Percentiles rank a stretch among this genome's conserved stretches.
Conservation (phyloP, 2,329 filamentous ascomycete genomes). For the Penicillium sp. region DNA sequence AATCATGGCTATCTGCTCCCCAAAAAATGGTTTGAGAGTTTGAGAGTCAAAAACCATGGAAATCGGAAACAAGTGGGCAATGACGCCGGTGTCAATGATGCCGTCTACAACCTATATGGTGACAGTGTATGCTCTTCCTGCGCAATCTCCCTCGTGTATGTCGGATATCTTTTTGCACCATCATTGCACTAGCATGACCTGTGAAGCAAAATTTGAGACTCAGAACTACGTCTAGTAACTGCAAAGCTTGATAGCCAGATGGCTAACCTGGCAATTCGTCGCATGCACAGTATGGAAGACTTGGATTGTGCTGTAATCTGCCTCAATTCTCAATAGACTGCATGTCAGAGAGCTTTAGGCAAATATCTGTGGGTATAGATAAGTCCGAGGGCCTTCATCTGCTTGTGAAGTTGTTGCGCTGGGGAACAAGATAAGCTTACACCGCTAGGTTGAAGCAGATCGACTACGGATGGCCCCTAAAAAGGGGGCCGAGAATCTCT, state of each 20-base stretch:
- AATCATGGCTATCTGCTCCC: too few relatives aligned
- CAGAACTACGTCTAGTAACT: neutral
- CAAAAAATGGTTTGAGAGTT: neutral
- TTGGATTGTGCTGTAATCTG: neutral
- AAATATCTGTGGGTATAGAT: neutral
- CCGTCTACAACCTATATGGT: neutral
- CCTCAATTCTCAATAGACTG: neutral
- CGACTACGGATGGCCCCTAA: neutral
- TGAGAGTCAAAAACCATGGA: neutral
- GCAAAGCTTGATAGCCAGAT: neutral
- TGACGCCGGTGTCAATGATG: neutral
- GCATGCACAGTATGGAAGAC: neutral
- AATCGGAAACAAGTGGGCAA: neutral
- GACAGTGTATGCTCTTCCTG: neutral
- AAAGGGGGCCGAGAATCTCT: neutral
- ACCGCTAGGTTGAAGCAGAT: neutral
- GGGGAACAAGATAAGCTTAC: neutral
- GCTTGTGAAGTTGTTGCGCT: neutral
- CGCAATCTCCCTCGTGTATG: neutral
- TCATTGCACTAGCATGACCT: neutral
- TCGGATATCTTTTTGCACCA: neutral
- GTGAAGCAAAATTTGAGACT: neutral
- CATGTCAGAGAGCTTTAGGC: neutral
- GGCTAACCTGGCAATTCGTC: neutral
- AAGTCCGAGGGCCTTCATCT: neutral